Base-by-base conservation (phyloP, 768 basidiomycete species). In the Lentinula lateritia region DNA sequence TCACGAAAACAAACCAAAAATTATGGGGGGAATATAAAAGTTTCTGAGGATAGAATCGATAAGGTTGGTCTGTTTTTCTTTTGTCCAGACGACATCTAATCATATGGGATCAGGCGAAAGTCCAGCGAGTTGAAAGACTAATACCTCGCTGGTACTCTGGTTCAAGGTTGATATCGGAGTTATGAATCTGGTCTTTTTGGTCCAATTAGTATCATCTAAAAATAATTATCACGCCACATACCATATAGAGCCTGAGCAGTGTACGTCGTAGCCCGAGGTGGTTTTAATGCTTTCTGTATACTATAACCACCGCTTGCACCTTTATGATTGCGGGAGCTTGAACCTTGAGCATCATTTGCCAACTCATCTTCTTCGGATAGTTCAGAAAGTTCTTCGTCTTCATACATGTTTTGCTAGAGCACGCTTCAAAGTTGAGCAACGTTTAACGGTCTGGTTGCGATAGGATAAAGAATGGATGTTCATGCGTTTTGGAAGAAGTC, bases 41-140 rank as follows among this genome's bases (percentile, higher is more conserved):
- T 92, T 91, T 46, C 88, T 83, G 62, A 90, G 83, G 15, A 92
- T 78, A 3, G 88, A 90, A 69, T 93, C 92, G 43, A 93, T 85
- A 28, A 93, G 78, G 0, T 84, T 83, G 15, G 86, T 82, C 69
- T 92, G 89, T 70, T 92, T 92, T 2, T 76, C 66, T 62, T 89
- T 88, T 0, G 88, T 78, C 92, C 91, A 93, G 0, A 93, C 92
- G 34, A 93, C 84, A 50, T 86, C 90, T 90, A 62, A 28, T n/a
- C 16, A 46, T 20, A 18, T 43, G 18, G 45, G 38, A 52, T 36
- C 16, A 48, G 28, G 32, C 38, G 39, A 60, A 20, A 45, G 34
- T 12, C 0, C 32, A 3, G 13, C 39, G 20, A 39, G 23, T 7
- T 6, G 39, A 43, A 46, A 20, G 15, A 53, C n/a, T 58, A 71